Base-by-base conservation (phyloP, 2,329 filamentous ascomycete genomes). In the Hymenoscyphus fraxineus region DNA sequence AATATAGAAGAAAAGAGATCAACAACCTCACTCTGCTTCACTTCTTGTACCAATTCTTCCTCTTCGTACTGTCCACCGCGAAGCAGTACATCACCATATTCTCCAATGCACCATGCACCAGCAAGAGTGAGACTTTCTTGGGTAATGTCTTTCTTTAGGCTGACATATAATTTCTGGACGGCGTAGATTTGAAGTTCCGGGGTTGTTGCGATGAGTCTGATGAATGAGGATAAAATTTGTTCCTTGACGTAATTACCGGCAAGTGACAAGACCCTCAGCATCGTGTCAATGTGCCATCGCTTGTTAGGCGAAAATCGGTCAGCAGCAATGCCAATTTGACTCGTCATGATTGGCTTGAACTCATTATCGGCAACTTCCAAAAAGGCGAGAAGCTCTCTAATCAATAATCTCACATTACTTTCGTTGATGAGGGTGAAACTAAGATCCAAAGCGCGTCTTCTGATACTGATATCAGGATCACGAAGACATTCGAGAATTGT, bases 371-470 rank as follows among this genome's bases (percentile, higher is more conserved):
- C 94, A 60, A 97, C 93, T 77, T 99, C 95, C 64, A 99, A 79
- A 83, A 99, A 99, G 6, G 95, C 93, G 55, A 99, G 83, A 51
- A 99, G 82, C 76, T 99, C 96, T 68, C 96, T 83, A 66, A 99
- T 95, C 47, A 99, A 83, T 4, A 98, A 91, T 47, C 95, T 88
- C 41, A 99, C 93, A 73, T 99, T 99, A 77, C 89, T 87, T 76
- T 98, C 95, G 76, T 99, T 98, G 78, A 99, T 97, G 61, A 99
- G 82, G 4, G 96, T 99, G 75, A 99, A 99, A 78, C 95, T 98
- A 64, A 99, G 86, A 75, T 99, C 95, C 47, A 99, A 84, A n/a
- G 95, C 95, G 78, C 95, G 87, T 74, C 95, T 85, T 73, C 96
- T 86, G 73, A 99, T 99, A 79, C 94, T 98, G 77, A 99, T 98